These are phyloP conservation scores for Torrubiellomyces zombiae DNA, from an alignment of 2,329 filamentous ascomycete genomes.

Conservation along the genomic window DNA sequence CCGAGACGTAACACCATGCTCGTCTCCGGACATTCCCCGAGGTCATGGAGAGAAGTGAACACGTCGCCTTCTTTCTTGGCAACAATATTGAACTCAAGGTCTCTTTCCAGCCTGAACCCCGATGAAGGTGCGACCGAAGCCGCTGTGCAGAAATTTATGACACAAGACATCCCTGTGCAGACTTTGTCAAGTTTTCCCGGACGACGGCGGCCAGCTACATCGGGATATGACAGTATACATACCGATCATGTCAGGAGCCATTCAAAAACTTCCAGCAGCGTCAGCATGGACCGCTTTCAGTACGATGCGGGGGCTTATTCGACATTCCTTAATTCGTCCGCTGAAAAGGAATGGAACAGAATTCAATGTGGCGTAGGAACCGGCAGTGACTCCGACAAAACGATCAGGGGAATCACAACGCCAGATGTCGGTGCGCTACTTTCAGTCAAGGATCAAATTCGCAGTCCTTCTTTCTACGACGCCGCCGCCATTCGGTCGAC, in stretches of 20 bases:
- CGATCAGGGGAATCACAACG: constrained; percentile 2
- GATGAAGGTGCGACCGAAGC: too few relatives aligned
- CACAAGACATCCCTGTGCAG: too few relatives aligned
- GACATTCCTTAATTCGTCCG: constrained; percentile 18
- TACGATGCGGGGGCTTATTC: constrained; percentile 25
- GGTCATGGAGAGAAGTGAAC: too few relatives aligned
- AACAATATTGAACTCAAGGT: too few relatives aligned
- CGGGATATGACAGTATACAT: constrained; percentile 2
- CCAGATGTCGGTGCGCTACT: neutral
- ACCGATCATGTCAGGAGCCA: constrained; percentile 5
- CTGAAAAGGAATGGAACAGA: constrained; percentile 26
- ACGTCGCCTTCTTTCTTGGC: too few relatives aligned
- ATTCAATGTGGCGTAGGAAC: constrained; percentile 17
- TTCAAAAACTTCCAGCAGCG: constrained; percentile 17
- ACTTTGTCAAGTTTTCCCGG: neutral
- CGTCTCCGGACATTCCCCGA: neutral
- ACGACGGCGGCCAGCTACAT: constrained; percentile 4
- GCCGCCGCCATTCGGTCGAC: constrained; percentile 18
- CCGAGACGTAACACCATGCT: neutral
- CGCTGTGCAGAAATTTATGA: too few relatives aligned
- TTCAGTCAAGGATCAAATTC: neutral
- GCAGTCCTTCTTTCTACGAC: constrained; percentile 18
- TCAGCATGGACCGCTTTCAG: constrained; percentile 26
- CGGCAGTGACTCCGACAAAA: constrained; percentile 5
- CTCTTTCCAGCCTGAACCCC: too few relatives aligned